phyloP scores from a whole-genome alignment of 2,329 filamentous ascomycete genomes.

The Arthrinium phaeospermum region DNA sequence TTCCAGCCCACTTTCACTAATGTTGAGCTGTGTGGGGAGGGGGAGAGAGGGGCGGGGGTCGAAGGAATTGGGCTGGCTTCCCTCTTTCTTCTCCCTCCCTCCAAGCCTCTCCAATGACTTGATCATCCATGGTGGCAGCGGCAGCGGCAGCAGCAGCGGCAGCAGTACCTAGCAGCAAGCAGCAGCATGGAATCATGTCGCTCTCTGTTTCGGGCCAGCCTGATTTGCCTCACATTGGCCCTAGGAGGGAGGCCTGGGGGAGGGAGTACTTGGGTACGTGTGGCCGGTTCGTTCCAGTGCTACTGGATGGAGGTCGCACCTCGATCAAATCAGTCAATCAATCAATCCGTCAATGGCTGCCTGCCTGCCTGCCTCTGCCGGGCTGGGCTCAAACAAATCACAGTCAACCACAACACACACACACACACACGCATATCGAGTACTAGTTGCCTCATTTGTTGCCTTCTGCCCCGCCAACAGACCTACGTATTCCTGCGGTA shows the following conservation, averaged over 20 bases:
- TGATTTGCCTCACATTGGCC: neutral
- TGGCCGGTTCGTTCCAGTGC: neutral
- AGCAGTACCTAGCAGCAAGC: no score
- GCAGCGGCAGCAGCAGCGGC: neutral
- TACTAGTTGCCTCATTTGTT: conserved; percentile 8
- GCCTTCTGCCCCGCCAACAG: neutral
- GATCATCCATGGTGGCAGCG: neutral
- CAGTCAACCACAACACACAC: conserved; percentile 11
- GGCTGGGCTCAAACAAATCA: conserved; percentile 14
- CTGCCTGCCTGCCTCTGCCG: neutral
- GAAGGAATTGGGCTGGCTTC: neutral
- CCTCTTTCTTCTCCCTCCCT: conserved; percentile 5
- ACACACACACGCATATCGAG: conserved; percentile 7
- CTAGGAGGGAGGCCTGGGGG: neutral
- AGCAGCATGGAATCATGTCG: conserved; percentile 5
- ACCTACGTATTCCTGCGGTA: neutral
- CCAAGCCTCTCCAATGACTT: neutral
- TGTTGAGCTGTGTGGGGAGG: conserved; percentile 22
- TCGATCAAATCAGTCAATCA: neutral
- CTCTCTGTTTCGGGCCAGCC: conserved; percentile 13
- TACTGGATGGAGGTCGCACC: neutral
- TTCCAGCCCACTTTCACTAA: conserved; percentile 17
- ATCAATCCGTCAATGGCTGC: neutral
- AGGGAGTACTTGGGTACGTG: neutral
- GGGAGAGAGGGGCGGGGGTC: conserved; percentile 17